These are phyloP conservation scores for Pseudocercospora fuligena DNA, from an alignment of 2,329 filamentous ascomycete species.

Conservation along the genomic window DNA sequence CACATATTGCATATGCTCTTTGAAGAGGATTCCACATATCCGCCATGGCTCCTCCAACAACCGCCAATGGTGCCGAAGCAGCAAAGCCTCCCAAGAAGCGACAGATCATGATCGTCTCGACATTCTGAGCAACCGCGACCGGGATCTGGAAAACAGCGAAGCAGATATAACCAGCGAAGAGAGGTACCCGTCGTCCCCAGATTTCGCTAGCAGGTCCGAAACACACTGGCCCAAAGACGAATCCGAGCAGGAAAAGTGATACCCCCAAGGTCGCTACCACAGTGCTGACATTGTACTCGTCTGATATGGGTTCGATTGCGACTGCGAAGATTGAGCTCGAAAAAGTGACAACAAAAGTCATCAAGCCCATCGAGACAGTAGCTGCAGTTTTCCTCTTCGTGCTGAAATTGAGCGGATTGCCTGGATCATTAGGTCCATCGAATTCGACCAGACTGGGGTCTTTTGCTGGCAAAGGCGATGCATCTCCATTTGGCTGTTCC, in stretches of 20 bases:
- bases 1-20: slow-evolving; percentile 33
- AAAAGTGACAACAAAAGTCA: slow-evolving; percentile 34
- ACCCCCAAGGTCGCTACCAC: slow-evolving; percentile 36
- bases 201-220: slow-evolving; percentile 64
- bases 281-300: slow-evolving; percentile 29
- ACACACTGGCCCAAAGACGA: slow-evolving; percentile 30
- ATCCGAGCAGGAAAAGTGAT: slow-evolving; percentile 34
- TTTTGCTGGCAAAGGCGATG: slow-evolving; percentile 4
- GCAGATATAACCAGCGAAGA: slow-evolving; percentile 56
- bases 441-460: slow-evolving; percentile 36
- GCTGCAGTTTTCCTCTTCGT: slow-evolving; percentile 27
- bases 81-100: slow-evolving; percentile 59
- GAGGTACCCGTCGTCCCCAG: slow-evolving; percentile 56
- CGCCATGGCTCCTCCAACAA: slow-evolving; percentile 47
- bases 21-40: slow-evolving; percentile 34
- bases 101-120: slow-evolving; percentile 59
- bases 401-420: slow-evolving; percentile 34
- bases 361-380: slow-evolving; percentile 30
- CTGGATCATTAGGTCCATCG: slow-evolving; percentile 34
- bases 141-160: slow-evolving; percentile 63
- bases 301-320: slow-evolving; percentile 27
- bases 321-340: slow-evolving; percentile 28
- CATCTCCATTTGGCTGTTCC: not conserved
- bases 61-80: slow-evolving; percentile 53
- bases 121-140: slow-evolving; percentile 59